A percentile compares a stretch with the other conserved stretches of the same genome.
Conservation (phyloP, 2,329 filamentous ascomycete species). For the Cladorrhinum sp. region DNA sequence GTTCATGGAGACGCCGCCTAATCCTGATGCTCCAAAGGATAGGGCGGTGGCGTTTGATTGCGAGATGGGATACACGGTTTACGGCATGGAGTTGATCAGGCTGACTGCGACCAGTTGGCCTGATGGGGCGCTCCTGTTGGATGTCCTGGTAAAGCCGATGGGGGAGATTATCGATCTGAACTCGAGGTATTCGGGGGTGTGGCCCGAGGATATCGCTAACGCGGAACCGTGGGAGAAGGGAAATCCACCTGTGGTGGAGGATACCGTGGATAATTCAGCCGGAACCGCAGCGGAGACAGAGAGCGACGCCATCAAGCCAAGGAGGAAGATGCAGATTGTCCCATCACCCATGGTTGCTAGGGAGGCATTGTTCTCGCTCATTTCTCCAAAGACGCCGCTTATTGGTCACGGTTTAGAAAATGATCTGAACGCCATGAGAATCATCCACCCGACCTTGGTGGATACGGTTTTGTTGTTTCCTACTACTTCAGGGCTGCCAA, state of each 20-base stretch:
- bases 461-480: slow-evolving; percentile 86
- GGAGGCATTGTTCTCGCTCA: slow-evolving; percentile 69
- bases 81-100: slow-evolving; percentile 85
- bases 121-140: slow-evolving; percentile 67
- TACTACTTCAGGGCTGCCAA: slow-evolving; percentile 71
- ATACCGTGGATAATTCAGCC: slow-evolving; percentile 11
- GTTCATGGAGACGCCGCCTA: slow-evolving; percentile 74
- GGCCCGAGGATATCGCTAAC: slow-evolving; percentile 68
- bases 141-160: slow-evolving; percentile 78
- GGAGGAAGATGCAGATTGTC: slow-evolving; percentile 64
- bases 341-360: slow-evolving; percentile 72
- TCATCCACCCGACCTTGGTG: slow-evolving; percentile 80
- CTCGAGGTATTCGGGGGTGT: slow-evolving; percentile 86
- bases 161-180: slow-evolving; percentile 89
- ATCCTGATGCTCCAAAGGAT: slow-evolving; percentile 47
- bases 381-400: slow-evolving; percentile 75
- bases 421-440: slow-evolving; percentile 79
- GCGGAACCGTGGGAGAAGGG: slow-evolving; percentile 55
- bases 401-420: slow-evolving; percentile 96
- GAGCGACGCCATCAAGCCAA: slow-evolving; percentile 23
- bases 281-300: slow-evolving; percentile 27
- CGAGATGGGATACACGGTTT: slow-evolving; percentile 93
- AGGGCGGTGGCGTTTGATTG: slow-evolving; percentile 86
- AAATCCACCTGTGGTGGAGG: slow-evolving; percentile 15
- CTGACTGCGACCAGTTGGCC: slow-evolving; percentile 90